Evolutionary conservation across 257 asterid species (phyloP).

Genomic region (Fraxinus cuspidata): DNA sequence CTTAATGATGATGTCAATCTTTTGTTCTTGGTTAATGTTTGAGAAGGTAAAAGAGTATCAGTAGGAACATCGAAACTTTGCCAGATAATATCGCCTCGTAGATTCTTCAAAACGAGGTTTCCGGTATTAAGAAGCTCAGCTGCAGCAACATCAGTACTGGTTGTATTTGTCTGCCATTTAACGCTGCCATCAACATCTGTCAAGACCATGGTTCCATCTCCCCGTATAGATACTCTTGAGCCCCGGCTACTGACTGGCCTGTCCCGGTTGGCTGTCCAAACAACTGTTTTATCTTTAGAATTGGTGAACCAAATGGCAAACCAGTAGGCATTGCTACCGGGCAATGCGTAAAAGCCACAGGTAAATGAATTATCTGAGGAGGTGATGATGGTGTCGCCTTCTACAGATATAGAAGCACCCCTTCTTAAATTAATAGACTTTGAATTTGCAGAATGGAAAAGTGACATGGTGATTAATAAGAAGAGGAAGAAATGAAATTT

Average conservation of each 20-base stretch:
- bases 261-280: conserved; percentile 43
- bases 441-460: conserved; percentile 17
- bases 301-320: conserved; percentile 43
- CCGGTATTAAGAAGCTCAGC: conserved; percentile 27
- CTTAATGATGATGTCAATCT: conserved; percentile 25
- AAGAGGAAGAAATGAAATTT: background rate
- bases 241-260: conserved; percentile 38
- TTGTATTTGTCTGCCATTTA: conserved; percentile 36
- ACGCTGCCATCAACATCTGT: conserved; percentile 37
- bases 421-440: conserved; percentile 2
- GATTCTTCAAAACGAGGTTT: conserved; percentile 27
- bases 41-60: conserved; percentile 40
- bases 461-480: background rate
- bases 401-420: conserved; percentile 35
- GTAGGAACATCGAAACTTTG: conserved; percentile 26
- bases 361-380: conserved; percentile 38
- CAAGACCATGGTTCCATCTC: conserved; percentile 34
- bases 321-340: conserved; percentile 36
- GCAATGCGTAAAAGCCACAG: conserved; percentile 30
- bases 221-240: conserved; percentile 27
- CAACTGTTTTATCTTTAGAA: conserved; percentile 38
- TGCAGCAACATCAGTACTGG: conserved; percentile 7
- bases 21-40: conserved; percentile 35
- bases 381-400: conserved; percentile 27
- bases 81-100: conserved; percentile 6